Base-by-base conservation (phyloP, 1,284 basidiomycete species). In the Rhodotorula sp. region DNA sequence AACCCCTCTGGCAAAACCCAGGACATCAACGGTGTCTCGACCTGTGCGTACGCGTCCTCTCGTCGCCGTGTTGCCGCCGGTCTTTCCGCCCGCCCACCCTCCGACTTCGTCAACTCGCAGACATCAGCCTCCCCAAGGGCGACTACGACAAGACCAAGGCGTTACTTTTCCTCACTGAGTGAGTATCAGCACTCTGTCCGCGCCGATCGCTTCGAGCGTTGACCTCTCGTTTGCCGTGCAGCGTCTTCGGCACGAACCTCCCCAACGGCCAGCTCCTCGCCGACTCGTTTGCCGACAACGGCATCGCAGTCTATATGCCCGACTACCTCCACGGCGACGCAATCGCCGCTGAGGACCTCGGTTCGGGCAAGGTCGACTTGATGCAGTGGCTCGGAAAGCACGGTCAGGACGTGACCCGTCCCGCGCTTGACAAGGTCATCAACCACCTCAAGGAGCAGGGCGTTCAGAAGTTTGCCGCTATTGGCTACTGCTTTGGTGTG, bases 251-350 rank as follows among this genome's bases (percentile, higher is more conserved):
- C 55, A 34, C 59, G 51, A 51, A 62, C 27, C 66, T 73, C 49
- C 58, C 53, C n/a, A 67, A 72, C 63, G 65, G 56, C 10, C 68
- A 62, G 58, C 66, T 74, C 53, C 62, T 72, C 62, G 86, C 83
- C 20, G 90, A 92, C 76, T 87, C 86, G 77, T 91, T 88, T 80
- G 89, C 90, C 24, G 82, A 82, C 36, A 88, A 89, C 73, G 90
- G 89, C 19, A 88, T 85, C 83, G 86, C 86, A 79, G 85, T 86
- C 13, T 81, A 88, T 68, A 74, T 84, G 20, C 84, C 85, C 0
- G 87, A 89, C 49, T 47, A 86, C 74, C 81, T 90, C 59, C 82
- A 85, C 76, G 87, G 84, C 51, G 89, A 90, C 76, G 79, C 86
- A 22, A 76, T 86, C 56, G 80, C 83, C 15, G 67, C 80, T 6